Evolutionary conservation across 2,329 filamentous ascomycete species (phyloP), one percentile per base, ranked within the genome.

Genomic region (Daldinia eschscholtzii): DNA sequence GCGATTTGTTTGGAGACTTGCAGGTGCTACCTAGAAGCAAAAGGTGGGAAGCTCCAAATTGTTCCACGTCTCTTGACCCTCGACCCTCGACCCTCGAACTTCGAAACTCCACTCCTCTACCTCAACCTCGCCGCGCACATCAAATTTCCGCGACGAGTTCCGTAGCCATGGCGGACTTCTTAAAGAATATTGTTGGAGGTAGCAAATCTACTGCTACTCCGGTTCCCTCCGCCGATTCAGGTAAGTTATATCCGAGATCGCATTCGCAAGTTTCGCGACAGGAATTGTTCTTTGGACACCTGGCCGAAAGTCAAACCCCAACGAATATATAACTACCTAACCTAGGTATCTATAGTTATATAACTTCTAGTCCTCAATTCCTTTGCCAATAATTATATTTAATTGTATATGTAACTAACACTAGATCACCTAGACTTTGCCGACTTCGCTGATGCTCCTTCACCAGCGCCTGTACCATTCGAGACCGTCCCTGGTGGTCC

Each of bases 371-470:
- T 28, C 35, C 37, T 30, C 52, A 55, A 55, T 55, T 55, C 33
- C 4, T 26, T 18, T 52, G 12, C 52, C n/a, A 7, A 10, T 26
- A 23, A 1, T 2, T 23, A 55, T 56, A 15, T 60, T 15, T 18
- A 15, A 9, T 15, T 33, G 48, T n/a, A 52, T 65, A 56, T n/a
- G 44, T 65, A 55, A 65, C 50, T 15, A 35, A 50, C 35, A 20
- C 23, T n/a, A 37, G 28, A n/a, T n/a, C 23, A 1, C 30, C 12
- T 46, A 97, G 94, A 97, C 83, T 98, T 98, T 80, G 94, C 93
- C 83, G 95, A 98, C 85, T 98, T 97, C 78, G 93, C 93, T 68
- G 91, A 89, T 72, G 91, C 90, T 74, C 89, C 93, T 72, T 89
- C 92, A 20, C 90, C 93, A 64, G 80, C 84, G 26, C 87, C 86